Base-by-base conservation (phyloP, 1,284 basidiomycete genomes). In the Leccinum solheimii region DNA sequence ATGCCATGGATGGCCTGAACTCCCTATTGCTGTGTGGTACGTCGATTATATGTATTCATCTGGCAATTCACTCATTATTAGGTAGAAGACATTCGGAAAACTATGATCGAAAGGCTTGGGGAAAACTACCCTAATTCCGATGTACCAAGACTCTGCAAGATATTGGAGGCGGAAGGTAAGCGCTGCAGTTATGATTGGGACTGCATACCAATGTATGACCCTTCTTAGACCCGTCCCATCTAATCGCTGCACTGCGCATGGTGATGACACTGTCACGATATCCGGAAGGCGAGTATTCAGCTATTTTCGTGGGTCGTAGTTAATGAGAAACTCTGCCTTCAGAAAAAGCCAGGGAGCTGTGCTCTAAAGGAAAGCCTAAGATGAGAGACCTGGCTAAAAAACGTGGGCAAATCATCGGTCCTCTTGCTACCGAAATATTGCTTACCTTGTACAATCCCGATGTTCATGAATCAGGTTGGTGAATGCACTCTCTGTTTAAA, bases 1-100 rank as follows among this genome's bases (percentile, higher is more conserved):
- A 65, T 11, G 68, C 59, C 3, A 72, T 74, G 71, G 66, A 72
- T 1, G 68, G 66, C 6, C 27, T 72, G 40, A 61, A 19, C 5
- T 69, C 60, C 51, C 14, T 72, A 6, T 36, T 70, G 56, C 58
- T 63, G n/a, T 72, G 14, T 30, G 26, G 50, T 51, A 16, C 9
- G 50, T 51, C 27, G 16, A 10, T 49, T 26, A 26, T 49, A 14
- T 26, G 48, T 26, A 26, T 2, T 36, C 10, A 8, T 56, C 16
- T 36, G 6, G 38, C 7, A 13, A 27, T 4, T 36, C 3, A 9
- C 52, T 68, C 1, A 69, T 26, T 2, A 19, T 13, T 14, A 3
- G 0, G 53, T 13, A 72, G 69, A 62, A 38, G 55, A 64, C 3
- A 66, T 61, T 3, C 60, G 43, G 4, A 1, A 26, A 9, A 38